Evolutionary conservation across 176 grass and related monocot genomes (phyloP).

Genomic region (Hsuehochloa calcarea): DNA sequence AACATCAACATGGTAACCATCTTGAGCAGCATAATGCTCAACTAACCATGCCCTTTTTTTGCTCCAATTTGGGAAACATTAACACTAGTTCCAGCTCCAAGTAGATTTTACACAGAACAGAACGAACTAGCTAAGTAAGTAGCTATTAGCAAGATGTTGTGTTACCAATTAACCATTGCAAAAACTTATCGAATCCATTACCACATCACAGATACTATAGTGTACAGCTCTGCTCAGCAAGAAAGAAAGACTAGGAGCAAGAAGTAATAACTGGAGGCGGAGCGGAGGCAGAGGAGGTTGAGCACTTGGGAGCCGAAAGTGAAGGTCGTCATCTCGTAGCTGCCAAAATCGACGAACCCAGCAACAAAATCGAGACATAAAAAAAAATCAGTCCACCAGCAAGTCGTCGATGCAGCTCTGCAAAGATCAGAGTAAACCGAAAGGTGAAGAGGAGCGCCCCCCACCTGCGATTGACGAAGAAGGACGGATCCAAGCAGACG

Average conservation of each 20-base stretch:
- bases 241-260: background rate
- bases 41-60: background rate
- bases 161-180: background rate
- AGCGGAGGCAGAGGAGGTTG: slow-evolving; percentile 66
- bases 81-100: background rate
- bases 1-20: background rate
- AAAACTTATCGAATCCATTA: background rate
- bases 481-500: slow-evolving; percentile 59
- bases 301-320: slow-evolving; percentile 76
- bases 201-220: background rate
- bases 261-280: slow-evolving; percentile 69
- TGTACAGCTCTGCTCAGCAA: background rate
- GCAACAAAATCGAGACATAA: slow-evolving; percentile 21
- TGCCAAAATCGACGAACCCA: slow-evolving; percentile 31
- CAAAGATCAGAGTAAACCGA: background rate
- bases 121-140: background rate
- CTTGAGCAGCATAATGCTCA: background rate
- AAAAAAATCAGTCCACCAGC: background rate
- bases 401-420: background rate
- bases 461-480: slow-evolving; percentile 85
- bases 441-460: background rate
- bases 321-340: slow-evolving; percentile 85
- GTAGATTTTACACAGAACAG: background rate
- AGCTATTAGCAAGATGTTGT: background rate
- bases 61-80: background rate